Evolutionary conservation across 495 filamentous ascomycete species (phyloP).

Genomic region (Talaromyces nanjingensis): DNA sequence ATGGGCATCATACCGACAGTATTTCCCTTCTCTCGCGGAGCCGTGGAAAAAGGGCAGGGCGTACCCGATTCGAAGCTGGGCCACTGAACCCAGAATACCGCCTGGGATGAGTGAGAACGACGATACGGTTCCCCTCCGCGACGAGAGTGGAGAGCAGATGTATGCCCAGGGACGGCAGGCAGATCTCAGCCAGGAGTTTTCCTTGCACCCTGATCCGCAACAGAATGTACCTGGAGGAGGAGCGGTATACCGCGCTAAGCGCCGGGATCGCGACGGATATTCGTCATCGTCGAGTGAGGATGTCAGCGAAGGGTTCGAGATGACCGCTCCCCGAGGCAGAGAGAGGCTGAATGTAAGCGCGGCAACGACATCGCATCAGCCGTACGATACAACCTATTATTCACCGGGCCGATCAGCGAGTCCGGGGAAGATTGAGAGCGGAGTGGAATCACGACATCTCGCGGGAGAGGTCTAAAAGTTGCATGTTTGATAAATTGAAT

Average conservation of each 20-base stretch:
- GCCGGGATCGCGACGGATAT: conserved; percentile 29
- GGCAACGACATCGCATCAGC: conserved; percentile 16
- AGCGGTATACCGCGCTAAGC: conserved; percentile 19
- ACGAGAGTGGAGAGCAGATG: conserved; percentile 27
- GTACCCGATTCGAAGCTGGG: conserved; percentile 56
- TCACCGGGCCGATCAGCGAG: conserved; percentile 17
- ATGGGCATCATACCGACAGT: conserved; percentile 45
- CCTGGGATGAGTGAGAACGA: conserved; percentile 12
- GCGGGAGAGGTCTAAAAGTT: not conserved
- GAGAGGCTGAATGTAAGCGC: conserved; percentile 9
- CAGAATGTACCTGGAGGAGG: not conserved
- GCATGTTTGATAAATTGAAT: not conserved
- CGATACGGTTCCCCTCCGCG: conserved; percentile 25
- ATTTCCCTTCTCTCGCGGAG: conserved; percentile 50
- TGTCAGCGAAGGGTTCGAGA: conserved; percentile 32
- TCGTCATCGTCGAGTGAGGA: conserved; percentile 41
- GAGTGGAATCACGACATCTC: not conserved
- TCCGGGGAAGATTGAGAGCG: conserved; percentile 6
- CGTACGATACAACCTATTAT: conserved; percentile 28
- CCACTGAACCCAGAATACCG: conserved; percentile 29
- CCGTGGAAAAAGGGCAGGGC: conserved; percentile 55
- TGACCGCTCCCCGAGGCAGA: conserved; percentile 26
- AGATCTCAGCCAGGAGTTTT: not conserved
- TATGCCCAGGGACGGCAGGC: not conserved
- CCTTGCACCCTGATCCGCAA: not conserved